Conservation (phyloP, 805 yeast species). For the Kuraishia piskuri region DNA sequence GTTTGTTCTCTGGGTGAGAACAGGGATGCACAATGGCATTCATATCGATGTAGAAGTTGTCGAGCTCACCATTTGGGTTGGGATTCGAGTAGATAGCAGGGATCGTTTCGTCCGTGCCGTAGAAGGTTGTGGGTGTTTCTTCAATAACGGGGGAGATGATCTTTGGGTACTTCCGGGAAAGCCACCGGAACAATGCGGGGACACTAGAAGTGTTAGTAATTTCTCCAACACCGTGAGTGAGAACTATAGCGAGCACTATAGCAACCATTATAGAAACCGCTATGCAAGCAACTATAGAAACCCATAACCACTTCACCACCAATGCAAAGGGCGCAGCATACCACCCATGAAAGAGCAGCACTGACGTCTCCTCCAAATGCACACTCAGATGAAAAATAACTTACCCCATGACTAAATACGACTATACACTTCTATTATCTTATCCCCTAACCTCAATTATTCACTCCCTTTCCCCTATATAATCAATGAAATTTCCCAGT, state of each 20-base stretch:
- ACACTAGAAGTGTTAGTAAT: conserved; percentile 52
- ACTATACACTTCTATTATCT: too few relatives aligned
- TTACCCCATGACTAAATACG: too few relatives aligned
- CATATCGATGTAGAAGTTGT: conserved; percentile 92
- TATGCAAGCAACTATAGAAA: background rate
- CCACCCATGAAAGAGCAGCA: too few relatives aligned
- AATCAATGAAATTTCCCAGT: too few relatives aligned
- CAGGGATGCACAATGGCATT: conserved; percentile 99
- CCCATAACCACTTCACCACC: too few relatives aligned
- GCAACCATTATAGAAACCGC: too few relatives aligned
- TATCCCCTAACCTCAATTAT: too few relatives aligned
- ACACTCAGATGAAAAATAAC: too few relatives aligned
- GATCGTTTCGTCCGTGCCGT: conserved; percentile 39
- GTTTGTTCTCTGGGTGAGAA: conserved; percentile 94
- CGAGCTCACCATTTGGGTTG: conserved; percentile 94
- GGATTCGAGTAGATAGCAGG: conserved; percentile 66
- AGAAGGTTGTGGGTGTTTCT: conserved; percentile 49
- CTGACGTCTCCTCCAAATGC: too few relatives aligned
- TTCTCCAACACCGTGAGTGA: background rate
- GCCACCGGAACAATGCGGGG: conserved; percentile 96
- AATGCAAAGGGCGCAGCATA: too few relatives aligned
- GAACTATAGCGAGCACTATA: too few relatives aligned
- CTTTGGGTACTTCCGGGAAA: conserved; percentile 87
- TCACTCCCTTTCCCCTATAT: too few relatives aligned
- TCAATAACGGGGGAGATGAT: conserved; percentile 86